Conservation (phyloP, 108 stramenopile species). For the Bacterosira constricta region DNA sequence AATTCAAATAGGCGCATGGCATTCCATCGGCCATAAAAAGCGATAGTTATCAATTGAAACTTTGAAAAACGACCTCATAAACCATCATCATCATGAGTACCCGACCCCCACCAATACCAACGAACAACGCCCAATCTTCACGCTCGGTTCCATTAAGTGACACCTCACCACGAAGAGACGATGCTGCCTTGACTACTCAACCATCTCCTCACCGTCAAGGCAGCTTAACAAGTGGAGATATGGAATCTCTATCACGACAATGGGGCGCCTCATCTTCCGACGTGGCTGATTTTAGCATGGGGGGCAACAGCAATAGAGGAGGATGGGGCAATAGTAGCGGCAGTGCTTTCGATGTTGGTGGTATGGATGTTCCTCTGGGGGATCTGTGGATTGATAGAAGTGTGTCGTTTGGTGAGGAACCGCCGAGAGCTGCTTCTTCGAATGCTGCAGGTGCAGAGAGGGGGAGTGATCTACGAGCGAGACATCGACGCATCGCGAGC, state of each 20-base stretch:
- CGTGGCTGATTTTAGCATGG: not conserved
- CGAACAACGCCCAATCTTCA: not conserved
- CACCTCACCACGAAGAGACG: not conserved
- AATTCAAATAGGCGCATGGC: no score
- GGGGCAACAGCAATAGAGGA: not conserved
- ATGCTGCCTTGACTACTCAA: no score
- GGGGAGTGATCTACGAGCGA: not conserved
- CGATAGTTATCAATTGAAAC: no score
- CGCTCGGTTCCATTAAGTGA: not conserved
- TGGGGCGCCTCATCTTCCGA: conserved; percentile 1
- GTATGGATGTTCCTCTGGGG: no score
- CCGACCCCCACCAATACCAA: not conserved
- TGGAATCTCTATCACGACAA: conserved; percentile 6
- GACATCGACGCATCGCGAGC: conserved; percentile 21
- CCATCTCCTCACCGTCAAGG: not conserved
- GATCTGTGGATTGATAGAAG: conserved; percentile 3
- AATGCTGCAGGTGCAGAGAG: no score
- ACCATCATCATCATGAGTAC: not conserved
- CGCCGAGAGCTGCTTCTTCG: no score
- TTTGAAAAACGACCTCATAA: no score
- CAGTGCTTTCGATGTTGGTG: not conserved
- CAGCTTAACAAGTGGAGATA: not conserved
- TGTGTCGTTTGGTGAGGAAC: not conserved
- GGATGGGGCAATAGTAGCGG: not conserved
- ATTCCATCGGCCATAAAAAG: no score